Base-by-base conservation (phyloP, 805 yeast species). In the Candida khao-thaluensis region DNA sequence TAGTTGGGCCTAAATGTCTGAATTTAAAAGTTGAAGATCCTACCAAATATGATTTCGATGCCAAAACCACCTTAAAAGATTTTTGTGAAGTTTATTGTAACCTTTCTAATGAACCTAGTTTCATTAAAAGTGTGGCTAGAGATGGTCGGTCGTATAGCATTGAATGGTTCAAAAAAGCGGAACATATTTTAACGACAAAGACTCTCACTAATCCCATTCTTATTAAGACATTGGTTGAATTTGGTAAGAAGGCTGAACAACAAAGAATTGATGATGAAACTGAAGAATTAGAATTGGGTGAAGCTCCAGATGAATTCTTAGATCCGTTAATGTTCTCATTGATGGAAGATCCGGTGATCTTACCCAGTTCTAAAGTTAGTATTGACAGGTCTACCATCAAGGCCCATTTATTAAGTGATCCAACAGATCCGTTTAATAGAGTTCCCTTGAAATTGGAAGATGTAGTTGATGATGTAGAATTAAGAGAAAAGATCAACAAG, bases 401-500 rank as follows among this genome's bases (percentile, higher is more conserved):
- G 57, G 86, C 96, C 3, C 99, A 93, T 69, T 69, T 93, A 43
- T 74, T 93, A 59, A 87, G 91, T 66, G 98, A 93, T 64, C 79
- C 95, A 1, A 93, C 96, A 0, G 99, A 93, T 67, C 99, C 99
- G 14, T 93, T 93, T 68, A 93, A 91, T 62, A 81, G 99, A 63
- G 74, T 81, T 68, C 98, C 98, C 4, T 70, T 93, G 52, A 87
- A 79, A 53, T 62, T 91, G 27, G 97, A 91, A 48, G 96, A 93
- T 50, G 95, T 90, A 18, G 61, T 75, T 16, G 95, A 93, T 14
- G 82, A 90, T 62, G 69, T 64, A 1, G 95, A 82, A 47, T 69
- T 90, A 57, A 81, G 73, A 54, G 53, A 60, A 30, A 74, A 74
- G 54, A 47, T 47, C 22, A 23, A 3, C 2, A 12, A 6, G 4